Percentiles rank a stretch among this genome's conserved stretches.
Evolutionary conservation across 148 eudicot species (phyloP).

Genomic region (Cornus suecica): DNA sequence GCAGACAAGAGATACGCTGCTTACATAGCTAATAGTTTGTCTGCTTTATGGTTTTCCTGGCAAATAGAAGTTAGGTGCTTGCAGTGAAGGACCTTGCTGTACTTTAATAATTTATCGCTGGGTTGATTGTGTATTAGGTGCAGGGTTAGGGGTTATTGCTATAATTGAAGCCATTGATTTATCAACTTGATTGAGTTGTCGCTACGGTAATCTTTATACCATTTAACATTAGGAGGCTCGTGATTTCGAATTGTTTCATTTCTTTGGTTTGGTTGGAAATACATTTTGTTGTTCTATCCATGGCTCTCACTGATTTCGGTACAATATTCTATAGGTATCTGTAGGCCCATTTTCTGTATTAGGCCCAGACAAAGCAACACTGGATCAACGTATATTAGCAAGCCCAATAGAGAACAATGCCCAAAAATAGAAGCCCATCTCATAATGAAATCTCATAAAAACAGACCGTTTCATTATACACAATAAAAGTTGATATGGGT

Average conservation of each 20-base stretch:
- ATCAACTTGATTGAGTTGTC: not conserved
- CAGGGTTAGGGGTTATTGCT: not conserved
- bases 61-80: not conserved
- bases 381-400: too few relatives aligned
- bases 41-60: not conserved
- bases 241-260: not conserved
- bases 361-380: too few relatives aligned
- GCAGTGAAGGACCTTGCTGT: not conserved
- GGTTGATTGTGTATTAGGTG: not conserved
- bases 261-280: not conserved
- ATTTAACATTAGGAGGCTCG: not conserved
- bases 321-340: slow-evolving; percentile 40
- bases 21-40: not conserved
- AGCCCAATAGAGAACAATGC: too few relatives aligned
- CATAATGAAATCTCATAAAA: too few relatives aligned
- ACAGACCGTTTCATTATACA: too few relatives aligned
- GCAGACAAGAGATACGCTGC: too few relatives aligned
- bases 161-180: not conserved
- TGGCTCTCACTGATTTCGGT: slow-evolving; percentile 2
- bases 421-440: too few relatives aligned
- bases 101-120: not conserved
- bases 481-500: too few relatives aligned
- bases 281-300: not conserved
- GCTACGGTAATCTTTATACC: not conserved
- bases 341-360: too few relatives aligned